phyloP scores from a whole-genome alignment of 176 grass and related monocot species.

The Themeda triandra region DNA sequence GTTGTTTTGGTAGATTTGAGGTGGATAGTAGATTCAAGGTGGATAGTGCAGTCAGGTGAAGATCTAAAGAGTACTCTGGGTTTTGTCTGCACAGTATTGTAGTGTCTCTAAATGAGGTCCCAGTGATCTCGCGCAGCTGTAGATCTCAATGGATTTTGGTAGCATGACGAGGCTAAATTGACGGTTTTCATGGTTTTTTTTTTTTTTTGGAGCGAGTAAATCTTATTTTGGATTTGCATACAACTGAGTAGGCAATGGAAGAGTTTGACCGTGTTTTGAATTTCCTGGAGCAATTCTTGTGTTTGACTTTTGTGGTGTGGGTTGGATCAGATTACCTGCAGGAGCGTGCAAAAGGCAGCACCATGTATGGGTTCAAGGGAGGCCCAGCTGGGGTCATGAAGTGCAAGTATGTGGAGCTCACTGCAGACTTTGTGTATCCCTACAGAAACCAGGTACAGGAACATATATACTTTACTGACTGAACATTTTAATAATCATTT shows the following conservation, averaged over 20 bases:
- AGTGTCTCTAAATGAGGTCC: neutral
- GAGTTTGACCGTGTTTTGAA: neutral
- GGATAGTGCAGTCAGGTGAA: neutral
- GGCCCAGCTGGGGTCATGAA: constrained; percentile 96
- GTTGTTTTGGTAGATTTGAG: neutral
- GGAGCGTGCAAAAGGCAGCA: constrained; percentile 70
- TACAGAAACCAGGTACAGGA: constrained; percentile 90
- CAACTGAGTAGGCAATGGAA: neutral
- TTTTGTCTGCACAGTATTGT: too few species aligned
- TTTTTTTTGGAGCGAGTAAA: neutral
- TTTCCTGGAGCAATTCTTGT: neutral
- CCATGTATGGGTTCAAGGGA: constrained; percentile 85
- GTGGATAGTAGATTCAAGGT: neutral
- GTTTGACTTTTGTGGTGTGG: neutral
- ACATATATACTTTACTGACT: neutral
- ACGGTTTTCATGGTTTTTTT: neutral
- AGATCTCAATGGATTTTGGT: constrained; percentile 19
- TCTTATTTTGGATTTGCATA: too few species aligned
- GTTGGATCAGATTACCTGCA: constrained; percentile 70
- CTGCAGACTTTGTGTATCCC: constrained; percentile 78
- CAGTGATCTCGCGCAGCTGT: neutral
- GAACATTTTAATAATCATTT: neutral
- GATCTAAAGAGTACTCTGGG: constrained; percentile 14
- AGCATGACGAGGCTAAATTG: neutral
- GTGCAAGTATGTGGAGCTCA: constrained; percentile 86